Evolutionary conservation across 2,329 filamentous ascomycete species (phyloP).

Genomic region (Phialophora verrucosa): DNA sequence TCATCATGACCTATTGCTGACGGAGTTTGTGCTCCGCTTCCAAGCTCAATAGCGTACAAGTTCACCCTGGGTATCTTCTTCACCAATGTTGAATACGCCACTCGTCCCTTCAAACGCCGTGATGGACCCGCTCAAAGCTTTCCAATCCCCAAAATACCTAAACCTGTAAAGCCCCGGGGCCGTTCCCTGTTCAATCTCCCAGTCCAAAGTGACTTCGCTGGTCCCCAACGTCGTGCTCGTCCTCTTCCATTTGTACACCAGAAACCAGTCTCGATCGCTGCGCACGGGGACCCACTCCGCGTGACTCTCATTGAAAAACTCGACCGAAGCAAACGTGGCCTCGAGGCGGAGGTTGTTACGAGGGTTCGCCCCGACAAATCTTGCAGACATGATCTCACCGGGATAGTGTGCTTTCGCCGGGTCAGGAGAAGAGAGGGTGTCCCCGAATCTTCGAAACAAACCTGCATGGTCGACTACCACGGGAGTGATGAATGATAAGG

Average conservation of each 20-base stretch:
- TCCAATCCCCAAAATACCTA: conserved; percentile 83
- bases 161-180: conserved; percentile 73
- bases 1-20: neutral
- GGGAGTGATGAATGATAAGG: conserved; percentile 77
- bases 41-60: conserved; percentile 20
- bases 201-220: conserved; percentile 78
- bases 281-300: conserved; percentile 69
- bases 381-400: conserved; percentile 68
- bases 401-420: conserved; percentile 60
- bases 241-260: conserved; percentile 80
- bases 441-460: conserved; percentile 72
- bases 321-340: conserved; percentile 76
- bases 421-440: conserved; percentile 63
- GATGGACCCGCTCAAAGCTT: conserved; percentile 66
- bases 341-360: conserved; percentile 84
- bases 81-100: conserved; percentile 50
- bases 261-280: conserved; percentile 80
- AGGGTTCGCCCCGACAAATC: conserved; percentile 86
- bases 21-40: neutral
- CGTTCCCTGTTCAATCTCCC: conserved; percentile 70
- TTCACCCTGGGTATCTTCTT: conserved; percentile 23
- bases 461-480: conserved; percentile 76
- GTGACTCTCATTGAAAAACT: conserved; percentile 59
- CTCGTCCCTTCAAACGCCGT: conserved; percentile 73
- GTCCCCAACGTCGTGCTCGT: conserved; percentile 71